Conservation (phyloP, 2,329 filamentous ascomycete species). For the Monilinia laxa region DNA sequence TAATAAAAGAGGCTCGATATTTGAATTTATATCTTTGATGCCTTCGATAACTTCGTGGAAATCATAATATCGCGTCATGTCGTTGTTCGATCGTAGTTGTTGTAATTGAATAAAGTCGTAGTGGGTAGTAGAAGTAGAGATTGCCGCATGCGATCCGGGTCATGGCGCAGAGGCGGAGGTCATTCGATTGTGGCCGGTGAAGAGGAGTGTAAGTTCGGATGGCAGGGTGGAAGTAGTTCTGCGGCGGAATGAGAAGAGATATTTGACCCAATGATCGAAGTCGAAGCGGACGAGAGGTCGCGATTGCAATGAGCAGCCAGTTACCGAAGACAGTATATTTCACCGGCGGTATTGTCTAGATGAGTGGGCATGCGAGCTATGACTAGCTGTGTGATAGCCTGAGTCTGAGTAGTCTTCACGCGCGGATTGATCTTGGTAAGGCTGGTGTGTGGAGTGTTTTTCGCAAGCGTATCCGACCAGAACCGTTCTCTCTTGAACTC, state of each 20-base stretch:
- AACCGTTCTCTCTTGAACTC: slow-evolving; percentile 64
- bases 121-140: slow-evolving; percentile 20
- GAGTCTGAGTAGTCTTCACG: slow-evolving; percentile 39
- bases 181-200: slow-evolving; percentile 38
- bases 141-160: slow-evolving; percentile 21
- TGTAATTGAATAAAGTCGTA: slow-evolving; percentile 26
- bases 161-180: slow-evolving; percentile 36
- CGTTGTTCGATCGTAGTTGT: slow-evolving; percentile 30
- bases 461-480: slow-evolving; percentile 69
- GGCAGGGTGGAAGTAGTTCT: slow-evolving; percentile 37
- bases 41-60: slow-evolving; percentile 39
- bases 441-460: slow-evolving; percentile 43
- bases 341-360: slow-evolving; percentile 37
- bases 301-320: slow-evolving; percentile 40
- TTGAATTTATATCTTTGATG: slow-evolving; percentile 31
- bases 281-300: slow-evolving; percentile 38
- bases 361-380: slow-evolving; percentile 36
- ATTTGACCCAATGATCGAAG: slow-evolving; percentile 38
- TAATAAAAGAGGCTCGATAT: slow-evolving; percentile 13
- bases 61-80: slow-evolving; percentile 36
- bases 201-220: slow-evolving; percentile 39
- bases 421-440: slow-evolving; percentile 26
- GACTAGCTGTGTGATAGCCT: slow-evolving; percentile 40
- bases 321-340: slow-evolving; percentile 42
- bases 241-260: slow-evolving; percentile 40